phyloP scores from a whole-genome alignment of 495 filamentous ascomycete species.

The Neurospora sp. region DNA sequence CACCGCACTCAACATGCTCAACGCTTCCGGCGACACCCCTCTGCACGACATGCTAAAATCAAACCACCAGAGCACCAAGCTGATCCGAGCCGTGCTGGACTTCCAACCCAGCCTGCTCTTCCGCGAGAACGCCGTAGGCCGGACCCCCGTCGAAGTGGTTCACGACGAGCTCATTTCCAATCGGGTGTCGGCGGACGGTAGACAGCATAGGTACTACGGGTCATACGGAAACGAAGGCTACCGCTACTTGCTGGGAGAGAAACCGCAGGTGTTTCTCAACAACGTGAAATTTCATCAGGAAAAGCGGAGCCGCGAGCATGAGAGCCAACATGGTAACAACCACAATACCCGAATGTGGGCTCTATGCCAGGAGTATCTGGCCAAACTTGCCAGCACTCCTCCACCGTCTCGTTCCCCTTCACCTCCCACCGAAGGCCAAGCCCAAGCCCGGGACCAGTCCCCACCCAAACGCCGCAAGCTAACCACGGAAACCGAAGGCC shows the following conservation, averaged over 20 bases:
- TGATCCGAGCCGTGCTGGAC: constrained; percentile 42
- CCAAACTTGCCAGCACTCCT: not conserved
- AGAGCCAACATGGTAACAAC: not conserved
- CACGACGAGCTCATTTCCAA: constrained; percentile 38
- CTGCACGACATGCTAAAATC: constrained; percentile 44
- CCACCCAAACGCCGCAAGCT: not conserved
- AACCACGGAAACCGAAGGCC: not conserved
- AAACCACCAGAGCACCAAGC: constrained; percentile 9
- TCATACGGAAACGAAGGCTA: not conserved
- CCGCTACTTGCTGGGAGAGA: not conserved
- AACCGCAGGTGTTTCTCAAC: not conserved
- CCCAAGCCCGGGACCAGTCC: not conserved
- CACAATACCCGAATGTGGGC: not conserved
- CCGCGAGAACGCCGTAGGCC: constrained; percentile 61
- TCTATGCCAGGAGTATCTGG: not conserved
- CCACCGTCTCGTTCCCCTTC: not conserved
- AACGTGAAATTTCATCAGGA: not conserved
- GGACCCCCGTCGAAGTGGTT: constrained; percentile 56
- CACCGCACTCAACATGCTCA: constrained; percentile 47
- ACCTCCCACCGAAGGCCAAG: not conserved
- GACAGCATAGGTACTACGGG: not conserved
- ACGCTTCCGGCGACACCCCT: constrained; percentile 57
- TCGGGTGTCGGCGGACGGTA: not conserved
- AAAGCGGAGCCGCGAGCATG: not conserved
- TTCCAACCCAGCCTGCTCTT: constrained; percentile 47